These are phyloP conservation scores for Colletotrichum somersetense DNA, from an alignment of 2,329 filamentous ascomycete genomes.

Conservation along the genomic window DNA sequence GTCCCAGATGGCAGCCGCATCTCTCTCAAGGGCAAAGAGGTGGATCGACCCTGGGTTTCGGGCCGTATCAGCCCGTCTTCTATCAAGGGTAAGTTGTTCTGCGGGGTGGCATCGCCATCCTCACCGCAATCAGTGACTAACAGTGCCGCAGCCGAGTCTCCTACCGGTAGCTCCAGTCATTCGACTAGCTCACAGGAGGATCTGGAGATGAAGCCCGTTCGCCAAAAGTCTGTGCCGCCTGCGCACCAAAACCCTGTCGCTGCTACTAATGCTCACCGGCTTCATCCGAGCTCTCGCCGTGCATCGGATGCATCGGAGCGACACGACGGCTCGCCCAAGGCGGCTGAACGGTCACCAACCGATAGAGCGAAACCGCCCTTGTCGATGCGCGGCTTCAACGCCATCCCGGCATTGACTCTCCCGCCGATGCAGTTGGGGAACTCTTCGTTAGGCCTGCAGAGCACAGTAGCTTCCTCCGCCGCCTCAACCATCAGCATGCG, in stretches of 20 bases:
- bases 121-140: conserved; percentile 29
- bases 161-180: conserved; percentile 53
- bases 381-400: conserved; percentile 49
- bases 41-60: conserved; percentile 51
- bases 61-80: conserved; percentile 53
- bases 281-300: conserved; percentile 48
- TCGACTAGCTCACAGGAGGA: conserved; percentile 57
- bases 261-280: conserved; percentile 38
- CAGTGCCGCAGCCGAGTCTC: conserved; percentile 42
- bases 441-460: not conserved
- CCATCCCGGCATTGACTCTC: conserved; percentile 42
- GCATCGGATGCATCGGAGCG: conserved; percentile 49
- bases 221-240: conserved; percentile 39
- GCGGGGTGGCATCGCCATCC: not conserved
- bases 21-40: conserved; percentile 60
- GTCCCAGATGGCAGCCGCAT: conserved; percentile 45
- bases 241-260: conserved; percentile 15
- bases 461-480: conserved; percentile 31
- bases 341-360: conserved; percentile 10
- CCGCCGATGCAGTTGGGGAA: conserved; percentile 33
- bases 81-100: conserved; percentile 50
- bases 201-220: conserved; percentile 53
- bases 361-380: conserved; percentile 46
- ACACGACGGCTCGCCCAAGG: conserved; percentile 32
- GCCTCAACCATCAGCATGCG: conserved; percentile 34